A percentile compares a stretch with the other conserved stretches of the same genome.
Evolutionary conservation across 805 yeast species (phyloP).

Genomic region (Wickerhamiella cacticola): DNA sequence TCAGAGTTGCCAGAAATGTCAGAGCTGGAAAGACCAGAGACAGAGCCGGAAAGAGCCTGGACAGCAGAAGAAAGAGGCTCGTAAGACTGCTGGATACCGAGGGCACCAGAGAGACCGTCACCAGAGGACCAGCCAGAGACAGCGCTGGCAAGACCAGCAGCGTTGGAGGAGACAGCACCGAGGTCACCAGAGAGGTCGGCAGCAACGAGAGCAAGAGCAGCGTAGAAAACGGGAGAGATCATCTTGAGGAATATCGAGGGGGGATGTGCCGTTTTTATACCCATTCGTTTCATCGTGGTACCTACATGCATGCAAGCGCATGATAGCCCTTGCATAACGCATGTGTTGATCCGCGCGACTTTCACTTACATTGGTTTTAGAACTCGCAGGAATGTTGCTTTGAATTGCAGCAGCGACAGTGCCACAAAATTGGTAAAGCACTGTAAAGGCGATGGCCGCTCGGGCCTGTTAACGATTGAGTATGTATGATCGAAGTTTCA

Average conservation of each 20-base stretch:
- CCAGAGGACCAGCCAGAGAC: slow-evolving; percentile 15
- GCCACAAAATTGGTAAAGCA: too few species aligned
- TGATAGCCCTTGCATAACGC: too few species aligned
- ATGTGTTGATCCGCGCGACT: neutral
- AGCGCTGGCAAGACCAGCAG: slow-evolving; percentile 28
- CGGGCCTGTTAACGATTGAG: too few species aligned
- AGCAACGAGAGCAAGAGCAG: slow-evolving; percentile 12
- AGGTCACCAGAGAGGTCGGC: slow-evolving; percentile 13
- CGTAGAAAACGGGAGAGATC: slow-evolving; percentile 14
- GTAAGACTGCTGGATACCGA: slow-evolving; percentile 16
- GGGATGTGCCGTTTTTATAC: neutral
- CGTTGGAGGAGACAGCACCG: slow-evolving; percentile 35
- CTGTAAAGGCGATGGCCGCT: too few species aligned
- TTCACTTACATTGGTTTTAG: neutral
- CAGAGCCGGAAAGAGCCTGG: slow-evolving; percentile 9
- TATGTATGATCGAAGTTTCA: neutral
- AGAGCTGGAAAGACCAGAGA: slow-evolving; percentile 2
- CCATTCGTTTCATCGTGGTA: neutral
- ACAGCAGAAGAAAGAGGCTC: slow-evolving; percentile 13
- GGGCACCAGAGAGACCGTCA: slow-evolving; percentile 18
- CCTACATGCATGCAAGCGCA: too few species aligned
- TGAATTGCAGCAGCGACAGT: neutral
- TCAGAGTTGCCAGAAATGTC: slow-evolving; percentile 11
- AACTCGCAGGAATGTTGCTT: neutral
- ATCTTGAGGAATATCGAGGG: neutral